Percentiles rank a stretch among this genome's conserved stretches.
These are phyloP conservation scores for Trichoderma reesei DNA, from an alignment of 495 filamentous ascomycete species.

Conservation along the genomic window DNA sequence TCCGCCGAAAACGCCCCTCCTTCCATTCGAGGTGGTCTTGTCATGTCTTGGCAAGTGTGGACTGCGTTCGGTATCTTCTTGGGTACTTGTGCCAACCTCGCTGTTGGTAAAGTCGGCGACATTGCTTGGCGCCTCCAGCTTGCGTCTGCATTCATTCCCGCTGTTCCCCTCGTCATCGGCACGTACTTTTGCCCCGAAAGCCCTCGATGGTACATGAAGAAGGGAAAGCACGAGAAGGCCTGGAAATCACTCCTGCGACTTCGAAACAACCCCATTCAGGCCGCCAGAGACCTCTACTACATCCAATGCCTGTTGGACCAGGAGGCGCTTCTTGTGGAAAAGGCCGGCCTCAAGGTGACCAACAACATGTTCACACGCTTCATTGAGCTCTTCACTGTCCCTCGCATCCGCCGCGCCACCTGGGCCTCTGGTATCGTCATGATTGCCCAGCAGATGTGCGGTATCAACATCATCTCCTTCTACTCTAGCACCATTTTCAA, in stretches of 20 bases:
- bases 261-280: slow-evolving; percentile 49
- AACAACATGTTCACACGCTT: slow-evolving; percentile 36
- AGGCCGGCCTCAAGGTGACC: neutral
- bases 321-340: slow-evolving; percentile 28
- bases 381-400: slow-evolving; percentile 57
- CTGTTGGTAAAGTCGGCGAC: slow-evolving; percentile 19
- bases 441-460: slow-evolving; percentile 55
- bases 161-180: slow-evolving; percentile 50
- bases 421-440: slow-evolving; percentile 54
- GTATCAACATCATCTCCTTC: slow-evolving; percentile 28
- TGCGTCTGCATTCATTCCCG: slow-evolving; percentile 61
- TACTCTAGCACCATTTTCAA: slow-evolving; percentile 48
- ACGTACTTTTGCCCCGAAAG: slow-evolving; percentile 62
- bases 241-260: slow-evolving; percentile 52
- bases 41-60: slow-evolving; percentile 58
- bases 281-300: slow-evolving; percentile 58
- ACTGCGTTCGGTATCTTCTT: slow-evolving; percentile 16
- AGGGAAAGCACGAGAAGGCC: slow-evolving; percentile 43
- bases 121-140: slow-evolving; percentile 47
- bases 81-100: slow-evolving; percentile 14
- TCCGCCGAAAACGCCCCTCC: slow-evolving; percentile 62
- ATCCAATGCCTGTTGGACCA: slow-evolving; percentile 41
- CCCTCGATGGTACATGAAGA: slow-evolving; percentile 60
- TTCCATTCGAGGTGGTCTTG: slow-evolving; percentile 55
- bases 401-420: slow-evolving; percentile 43